Percentiles rank a stretch among this genome's conserved stretches.
These are phyloP conservation scores for Dipodascus albidus DNA, from an alignment of 805 yeast genomes.

Conservation along the genomic window DNA sequence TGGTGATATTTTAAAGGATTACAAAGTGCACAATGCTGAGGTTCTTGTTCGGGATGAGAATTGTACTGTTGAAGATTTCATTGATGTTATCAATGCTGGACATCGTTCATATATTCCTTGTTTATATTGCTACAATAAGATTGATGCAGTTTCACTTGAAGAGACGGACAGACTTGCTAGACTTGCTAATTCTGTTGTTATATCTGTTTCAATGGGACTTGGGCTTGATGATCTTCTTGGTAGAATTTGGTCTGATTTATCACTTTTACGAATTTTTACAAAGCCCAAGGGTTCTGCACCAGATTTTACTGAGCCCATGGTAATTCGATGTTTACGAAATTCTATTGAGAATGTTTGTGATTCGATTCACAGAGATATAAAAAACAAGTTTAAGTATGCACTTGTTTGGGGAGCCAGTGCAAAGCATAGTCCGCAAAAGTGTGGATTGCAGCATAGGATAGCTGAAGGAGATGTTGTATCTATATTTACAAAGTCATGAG, in stretches of 20 bases:
- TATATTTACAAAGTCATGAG: slow-evolving; percentile 61
- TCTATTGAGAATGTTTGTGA: slow-evolving; percentile 83
- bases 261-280: slow-evolving; percentile 71
- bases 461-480: slow-evolving; percentile 93
- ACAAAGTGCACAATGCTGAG: slow-evolving; percentile 86
- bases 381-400: slow-evolving; percentile 85
- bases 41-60: slow-evolving; percentile 82
- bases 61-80: slow-evolving; percentile 84
- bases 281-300: slow-evolving; percentile 74
- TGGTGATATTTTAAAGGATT: slow-evolving; percentile 67
- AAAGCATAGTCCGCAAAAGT: slow-evolving; percentile 92
- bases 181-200: slow-evolving; percentile 85
- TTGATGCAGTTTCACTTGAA: slow-evolving; percentile 89
- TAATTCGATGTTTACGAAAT: slow-evolving; percentile 63
- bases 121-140: slow-evolving; percentile 86
- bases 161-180: slow-evolving; percentile 89
- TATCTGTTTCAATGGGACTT: slow-evolving; percentile 80
- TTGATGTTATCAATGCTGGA: slow-evolving; percentile 79
- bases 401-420: slow-evolving; percentile 94
- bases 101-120: slow-evolving; percentile 87
- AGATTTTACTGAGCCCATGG: slow-evolving; percentile 80
- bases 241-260: slow-evolving; percentile 85
- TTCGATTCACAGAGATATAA: slow-evolving; percentile 84
- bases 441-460: slow-evolving; percentile 75
- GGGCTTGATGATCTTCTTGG: slow-evolving; percentile 84